phyloP scores from a whole-genome alignment of 1,284 basidiomycete species.

The Cryptococcus sp. region DNA sequence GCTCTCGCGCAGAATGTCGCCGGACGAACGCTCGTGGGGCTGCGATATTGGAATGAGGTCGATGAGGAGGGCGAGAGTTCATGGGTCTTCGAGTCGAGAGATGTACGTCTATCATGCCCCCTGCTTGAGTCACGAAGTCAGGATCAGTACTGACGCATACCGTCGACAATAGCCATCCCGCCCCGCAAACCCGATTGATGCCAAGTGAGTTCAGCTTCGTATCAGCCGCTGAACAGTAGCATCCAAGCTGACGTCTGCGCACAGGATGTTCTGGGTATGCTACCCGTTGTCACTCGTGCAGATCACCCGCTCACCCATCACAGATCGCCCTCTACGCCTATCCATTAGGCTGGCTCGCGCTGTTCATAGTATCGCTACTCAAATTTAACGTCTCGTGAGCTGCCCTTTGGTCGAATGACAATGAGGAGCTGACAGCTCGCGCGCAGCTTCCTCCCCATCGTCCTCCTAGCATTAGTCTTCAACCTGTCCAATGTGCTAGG shows the following conservation, averaged over 20 bases:
- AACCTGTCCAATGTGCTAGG: constrained; percentile 88
- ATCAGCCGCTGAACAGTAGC: neutral
- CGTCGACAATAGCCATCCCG: constrained; percentile 68
- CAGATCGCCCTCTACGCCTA: constrained; percentile 88
- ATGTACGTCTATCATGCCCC: constrained; percentile 61
- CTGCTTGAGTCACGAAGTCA: neutral
- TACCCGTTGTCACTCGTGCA: neutral
- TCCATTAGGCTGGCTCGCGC: constrained; percentile 78
- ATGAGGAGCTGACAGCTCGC: neutral
- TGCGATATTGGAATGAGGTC: constrained; percentile 96
- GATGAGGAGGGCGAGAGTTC: constrained; percentile 93
- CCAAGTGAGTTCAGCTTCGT: constrained; percentile 62
- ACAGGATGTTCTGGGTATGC: constrained; percentile 86
- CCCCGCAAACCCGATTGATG: constrained; percentile 85
- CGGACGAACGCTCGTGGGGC: constrained; percentile 82
- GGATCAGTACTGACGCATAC: constrained; percentile 1
- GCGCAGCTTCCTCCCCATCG: constrained; percentile 75
- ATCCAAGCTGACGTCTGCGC: neutral
- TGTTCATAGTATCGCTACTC: constrained; percentile 83
- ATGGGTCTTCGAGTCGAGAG: constrained; percentile 93
- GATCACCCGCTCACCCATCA: constrained; percentile 1
- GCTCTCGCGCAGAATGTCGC: constrained; percentile 71
- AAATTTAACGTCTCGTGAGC: constrained; percentile 79
- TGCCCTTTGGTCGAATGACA: neutral
- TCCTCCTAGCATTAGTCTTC: constrained; percentile 83